Base-by-base conservation (phyloP, 805 yeast species). In the Metschnikowia dekortorum region DNA sequence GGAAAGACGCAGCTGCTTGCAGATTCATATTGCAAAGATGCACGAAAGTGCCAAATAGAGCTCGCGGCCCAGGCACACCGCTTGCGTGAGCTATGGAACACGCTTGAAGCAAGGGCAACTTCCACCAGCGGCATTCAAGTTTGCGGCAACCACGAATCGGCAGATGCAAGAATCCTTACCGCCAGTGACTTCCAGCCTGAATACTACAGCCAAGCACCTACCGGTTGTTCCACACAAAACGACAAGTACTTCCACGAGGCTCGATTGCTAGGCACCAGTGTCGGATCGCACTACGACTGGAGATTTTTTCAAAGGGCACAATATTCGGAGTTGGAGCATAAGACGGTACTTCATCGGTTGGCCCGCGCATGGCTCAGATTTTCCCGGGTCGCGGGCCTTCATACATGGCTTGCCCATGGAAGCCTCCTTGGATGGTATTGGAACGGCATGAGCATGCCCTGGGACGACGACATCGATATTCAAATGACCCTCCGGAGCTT, bases 391-490 rank as follows among this genome's bases (percentile, higher is more conserved):
- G 64, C 72, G 42, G 81, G 80, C 1, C 53, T 81, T 8, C 64
- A 71, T 8, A 73, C 85, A 4, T 83, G 85, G 87, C 68, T 83
- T 7, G 85, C 85, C 1, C 87, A 83, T 61, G 89, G 89, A 1
- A 69, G 85, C 1, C 67, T 83, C 54, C 69, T 82, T 37, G 81
- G 85, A 9, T 82, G 86, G 80, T 69, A 80, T 55, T 81, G 86
- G 79, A 81, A 82, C 59, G 87, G 88, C 0, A 55, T 79, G 48
- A 67, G 72, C 6, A 74, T 84, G 62, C 85, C 87, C 0, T 84
- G 87, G 87, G 89, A 84, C 61, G 71, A 74, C 49, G 89, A 84
- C 61, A 66, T 80, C 46, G 89, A 84, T 66, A 82, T 83, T 28
- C 85, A 83, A 56, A 75, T 83, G 71, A 80, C 88, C 1, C 68